phyloP scores from a whole-genome alignment of 805 yeast species.

The Jamesozyma rosinii region DNA sequence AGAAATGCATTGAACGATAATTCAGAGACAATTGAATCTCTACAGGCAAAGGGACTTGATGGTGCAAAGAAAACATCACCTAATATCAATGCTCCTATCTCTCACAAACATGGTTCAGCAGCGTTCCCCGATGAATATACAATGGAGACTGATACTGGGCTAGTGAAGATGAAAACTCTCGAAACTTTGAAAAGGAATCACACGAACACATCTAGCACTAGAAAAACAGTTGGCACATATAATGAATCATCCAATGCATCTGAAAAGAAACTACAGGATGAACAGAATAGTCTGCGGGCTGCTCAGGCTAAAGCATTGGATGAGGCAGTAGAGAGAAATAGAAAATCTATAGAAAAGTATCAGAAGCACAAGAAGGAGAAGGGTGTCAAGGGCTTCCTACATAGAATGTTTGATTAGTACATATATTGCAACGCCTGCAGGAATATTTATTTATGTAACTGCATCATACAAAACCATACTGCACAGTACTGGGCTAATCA shows the following conservation, averaged over 20 bases:
- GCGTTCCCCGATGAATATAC: conserved; percentile 62
- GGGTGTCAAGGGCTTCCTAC: conserved; percentile 20
- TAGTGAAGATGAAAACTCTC: conserved; percentile 50
- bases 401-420: conserved; percentile 12
- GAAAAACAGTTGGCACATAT: neutral
- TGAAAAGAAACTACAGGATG: neutral
- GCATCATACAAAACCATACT: too few species aligned
- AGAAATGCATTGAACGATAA: conserved; percentile 18
- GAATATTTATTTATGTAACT: too few species aligned
- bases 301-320: conserved; percentile 20
- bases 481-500: too few species aligned
- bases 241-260: neutral
- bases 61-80: conserved; percentile 10
- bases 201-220: conserved; percentile 12
- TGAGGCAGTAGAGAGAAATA: conserved; percentile 28
- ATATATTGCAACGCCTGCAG: neutral
- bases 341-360: conserved; percentile 23
- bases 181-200: conserved; percentile 41
- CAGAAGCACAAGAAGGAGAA: conserved; percentile 15
- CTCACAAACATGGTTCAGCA: conserved; percentile 5
- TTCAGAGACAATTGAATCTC: conserved; percentile 20
- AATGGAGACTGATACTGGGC: conserved; percentile 56
- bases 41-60: conserved; percentile 12
- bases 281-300: too few species aligned
- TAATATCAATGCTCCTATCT: conserved; percentile 18